These are phyloP conservation scores for Acanthamoeba healyi DNA, from an alignment of 208 protist species.

Conservation along the genomic window DNA sequence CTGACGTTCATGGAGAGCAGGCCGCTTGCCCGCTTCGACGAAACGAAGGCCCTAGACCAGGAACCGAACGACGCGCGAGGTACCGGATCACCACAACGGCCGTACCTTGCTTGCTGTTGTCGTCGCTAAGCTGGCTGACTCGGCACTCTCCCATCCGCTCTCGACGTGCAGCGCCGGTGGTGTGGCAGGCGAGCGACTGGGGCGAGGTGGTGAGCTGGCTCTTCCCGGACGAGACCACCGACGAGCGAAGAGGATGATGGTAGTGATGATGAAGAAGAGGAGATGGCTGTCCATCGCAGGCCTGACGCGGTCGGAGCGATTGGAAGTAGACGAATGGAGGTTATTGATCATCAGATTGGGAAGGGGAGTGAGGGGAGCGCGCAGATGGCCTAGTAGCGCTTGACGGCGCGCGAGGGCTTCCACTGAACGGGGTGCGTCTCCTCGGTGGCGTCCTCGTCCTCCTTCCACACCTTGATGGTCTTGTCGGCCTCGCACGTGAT, in stretches of 20 bases:
- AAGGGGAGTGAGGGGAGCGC: background rate
- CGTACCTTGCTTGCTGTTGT: too few species aligned
- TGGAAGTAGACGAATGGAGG: too few species aligned
- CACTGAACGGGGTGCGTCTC: constrained; percentile 23
- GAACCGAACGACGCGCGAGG: background rate
- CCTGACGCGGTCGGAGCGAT: too few species aligned
- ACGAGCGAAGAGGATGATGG: background rate
- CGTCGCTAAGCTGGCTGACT: too few species aligned
- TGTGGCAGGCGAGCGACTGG: constrained; percentile 7
- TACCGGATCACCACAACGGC: background rate
- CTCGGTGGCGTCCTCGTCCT: constrained; percentile 79
- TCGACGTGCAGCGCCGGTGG: background rate
- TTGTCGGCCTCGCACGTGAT: constrained; percentile 99
- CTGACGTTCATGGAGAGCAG: too few species aligned
- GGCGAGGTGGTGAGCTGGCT: background rate
- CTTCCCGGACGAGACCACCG: background rate
- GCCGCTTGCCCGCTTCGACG: background rate
- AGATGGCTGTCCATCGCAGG: background rate
- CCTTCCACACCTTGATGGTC: constrained; percentile 93
- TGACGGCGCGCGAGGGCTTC: constrained; percentile 15
- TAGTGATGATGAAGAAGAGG: background rate
- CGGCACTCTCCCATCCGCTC: too few species aligned
- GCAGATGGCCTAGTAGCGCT: background rate
- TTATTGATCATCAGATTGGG: too few species aligned
- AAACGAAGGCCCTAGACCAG: background rate